phyloP scores from a whole-genome alignment of 352 stramenopile genomes.

The Phytophthora crassamura region DNA sequence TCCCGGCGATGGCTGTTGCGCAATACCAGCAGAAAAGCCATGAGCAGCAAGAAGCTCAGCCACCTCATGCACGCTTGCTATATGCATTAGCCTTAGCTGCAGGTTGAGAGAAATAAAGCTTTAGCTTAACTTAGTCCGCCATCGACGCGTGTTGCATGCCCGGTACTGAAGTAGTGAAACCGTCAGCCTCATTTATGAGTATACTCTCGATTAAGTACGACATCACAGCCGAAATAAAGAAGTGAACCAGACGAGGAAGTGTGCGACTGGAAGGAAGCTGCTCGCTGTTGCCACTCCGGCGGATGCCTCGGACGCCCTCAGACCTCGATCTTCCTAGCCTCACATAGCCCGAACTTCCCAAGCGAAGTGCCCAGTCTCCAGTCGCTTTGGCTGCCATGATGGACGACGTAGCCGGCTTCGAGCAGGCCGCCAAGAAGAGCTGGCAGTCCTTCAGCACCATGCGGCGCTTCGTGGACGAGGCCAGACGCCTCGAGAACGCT shows the following conservation, averaged over 20 bases:
- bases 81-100: too few relatives aligned
- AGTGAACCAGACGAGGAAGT: constrained; percentile 36
- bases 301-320: constrained; percentile 25
- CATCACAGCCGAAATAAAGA: constrained; percentile 14
- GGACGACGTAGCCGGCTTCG: constrained; percentile 60
- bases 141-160: neutral
- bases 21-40: too few relatives aligned
- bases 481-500: constrained; percentile 80
- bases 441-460: constrained; percentile 91
- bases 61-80: too few relatives aligned
- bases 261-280: constrained; percentile 8
- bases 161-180: constrained; percentile 17
- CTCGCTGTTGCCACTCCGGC: neutral
- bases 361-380: neutral
- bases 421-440: constrained; percentile 78
- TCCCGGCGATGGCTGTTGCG: too few relatives aligned
- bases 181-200: constrained; percentile 1
- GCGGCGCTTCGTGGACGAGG: constrained; percentile 86
- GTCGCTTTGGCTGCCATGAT: constrained; percentile 29
- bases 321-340: constrained; percentile 25
- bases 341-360: neutral
- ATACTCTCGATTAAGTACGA: too few relatives aligned
- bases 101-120: too few relatives aligned
- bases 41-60: too few relatives aligned
- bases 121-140: constrained; percentile 13